A percentile compares a stretch with the other conserved stretches of the same genome.
Evolutionary conservation across 1,139 yeast genomes (phyloP).

Genomic region (Diutina pseudorugosa): DNA sequence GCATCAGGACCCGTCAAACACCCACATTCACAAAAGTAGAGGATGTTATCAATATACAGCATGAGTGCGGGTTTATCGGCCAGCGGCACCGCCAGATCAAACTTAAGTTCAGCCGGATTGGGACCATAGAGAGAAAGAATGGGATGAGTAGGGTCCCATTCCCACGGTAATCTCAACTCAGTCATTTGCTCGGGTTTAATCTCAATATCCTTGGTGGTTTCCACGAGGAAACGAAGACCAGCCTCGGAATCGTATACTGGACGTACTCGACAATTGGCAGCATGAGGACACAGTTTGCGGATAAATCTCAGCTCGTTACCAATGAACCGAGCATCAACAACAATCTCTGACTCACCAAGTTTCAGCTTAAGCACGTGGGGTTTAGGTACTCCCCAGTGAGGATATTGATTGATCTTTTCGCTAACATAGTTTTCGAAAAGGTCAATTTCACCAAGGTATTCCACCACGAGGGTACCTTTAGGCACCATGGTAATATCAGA

Average conservation of each 20-base stretch:
- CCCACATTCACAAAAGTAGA: slow-evolving; percentile 49
- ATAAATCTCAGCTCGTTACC: slow-evolving; percentile 73
- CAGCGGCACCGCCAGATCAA: slow-evolving; percentile 33
- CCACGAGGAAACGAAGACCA: slow-evolving; percentile 36
- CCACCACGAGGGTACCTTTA: slow-evolving; percentile 43
- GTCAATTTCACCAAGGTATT: slow-evolving; percentile 65
- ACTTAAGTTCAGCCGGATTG: slow-evolving; percentile 13
- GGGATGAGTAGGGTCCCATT: slow-evolving; percentile 78
- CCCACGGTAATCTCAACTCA: slow-evolving; percentile 76
- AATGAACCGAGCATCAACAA: slow-evolving; percentile 64
- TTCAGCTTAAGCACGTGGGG: slow-evolving; percentile 45
- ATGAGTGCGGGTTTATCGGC: slow-evolving; percentile 42
- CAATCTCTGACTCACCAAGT: slow-evolving; percentile 32
- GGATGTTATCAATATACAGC: slow-evolving; percentile 46
- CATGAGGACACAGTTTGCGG: slow-evolving; percentile 51
- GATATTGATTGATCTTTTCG: slow-evolving; percentile 66
- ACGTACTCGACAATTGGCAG: slow-evolving; percentile 60
- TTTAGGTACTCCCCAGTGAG: slow-evolving; percentile 74
- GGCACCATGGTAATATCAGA: slow-evolving; percentile 18
- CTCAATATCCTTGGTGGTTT: slow-evolving; percentile 42
- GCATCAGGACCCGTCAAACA: slow-evolving; percentile 34
- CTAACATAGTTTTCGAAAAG: slow-evolving; percentile 47
- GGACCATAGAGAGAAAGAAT: slow-evolving; percentile 33
- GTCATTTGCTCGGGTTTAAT: slow-evolving; percentile 19
- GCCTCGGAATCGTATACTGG: slow-evolving; percentile 27